Conservation (phyloP, 139 green algal species). For the Mesotaenium endlicherianum region DNA sequence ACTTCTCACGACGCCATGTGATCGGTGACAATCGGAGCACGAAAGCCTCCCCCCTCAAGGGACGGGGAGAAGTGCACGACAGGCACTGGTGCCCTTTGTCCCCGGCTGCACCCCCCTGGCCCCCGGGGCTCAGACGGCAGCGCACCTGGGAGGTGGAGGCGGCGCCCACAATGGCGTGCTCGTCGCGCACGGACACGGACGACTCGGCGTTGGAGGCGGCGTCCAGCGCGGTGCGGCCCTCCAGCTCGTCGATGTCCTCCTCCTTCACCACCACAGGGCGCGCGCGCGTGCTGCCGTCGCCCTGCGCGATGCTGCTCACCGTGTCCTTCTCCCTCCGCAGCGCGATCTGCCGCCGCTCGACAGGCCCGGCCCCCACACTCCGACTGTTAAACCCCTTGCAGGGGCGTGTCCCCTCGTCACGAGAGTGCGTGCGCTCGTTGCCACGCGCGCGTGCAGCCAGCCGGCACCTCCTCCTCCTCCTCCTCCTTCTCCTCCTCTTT, state of each 20-base stretch:
- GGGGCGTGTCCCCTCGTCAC: too few relatives aligned
- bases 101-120: neutral
- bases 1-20: too few relatives aligned
- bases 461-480: neutral
- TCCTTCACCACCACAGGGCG: neutral
- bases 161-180: too few relatives aligned
- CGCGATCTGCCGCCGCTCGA: neutral
- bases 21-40: too few relatives aligned
- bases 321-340: constrained; percentile 14
- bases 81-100: too few relatives aligned
- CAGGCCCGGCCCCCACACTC: neutral
- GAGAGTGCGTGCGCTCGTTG: too few relatives aligned
- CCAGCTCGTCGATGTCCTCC: neutral
- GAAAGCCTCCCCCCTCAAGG: too few relatives aligned
- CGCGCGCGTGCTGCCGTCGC: neutral
- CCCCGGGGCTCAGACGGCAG: neutral
- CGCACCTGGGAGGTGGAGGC: too few relatives aligned
- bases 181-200: too few relatives aligned
- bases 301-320: neutral
- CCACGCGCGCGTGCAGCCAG: too few relatives aligned
- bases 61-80: too few relatives aligned
- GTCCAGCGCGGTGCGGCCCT: neutral
- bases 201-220: neutral
- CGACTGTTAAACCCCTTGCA: too few relatives aligned
- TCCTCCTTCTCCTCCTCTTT: neutral